Conservation (phyloP, 1,284 basidiomycete species). For the Microbotryum scabiosae region DNA sequence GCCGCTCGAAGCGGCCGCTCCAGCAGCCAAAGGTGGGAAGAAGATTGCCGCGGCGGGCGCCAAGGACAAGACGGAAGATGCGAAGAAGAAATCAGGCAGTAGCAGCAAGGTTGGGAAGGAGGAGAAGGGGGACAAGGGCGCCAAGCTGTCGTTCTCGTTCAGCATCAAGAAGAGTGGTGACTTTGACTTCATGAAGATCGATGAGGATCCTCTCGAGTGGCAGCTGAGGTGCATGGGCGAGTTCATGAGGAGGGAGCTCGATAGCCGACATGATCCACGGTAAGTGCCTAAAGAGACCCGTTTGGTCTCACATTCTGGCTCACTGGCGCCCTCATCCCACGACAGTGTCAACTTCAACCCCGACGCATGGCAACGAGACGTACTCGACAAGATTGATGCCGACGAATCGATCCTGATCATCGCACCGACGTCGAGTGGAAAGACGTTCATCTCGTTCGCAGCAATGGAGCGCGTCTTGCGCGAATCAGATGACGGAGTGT, state of each 20-base stretch:
- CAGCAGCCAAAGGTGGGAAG: slow-evolving; percentile 7
- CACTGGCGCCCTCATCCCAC: neutral
- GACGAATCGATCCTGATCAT: slow-evolving; percentile 56
- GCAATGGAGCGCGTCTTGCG: slow-evolving; percentile 61
- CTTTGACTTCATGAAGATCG: slow-evolving; percentile 51
- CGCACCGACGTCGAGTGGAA: slow-evolving; percentile 48
- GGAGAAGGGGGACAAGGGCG: slow-evolving; percentile 39
- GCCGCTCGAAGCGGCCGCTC: slow-evolving; percentile 1
- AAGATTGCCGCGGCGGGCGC: neutral
- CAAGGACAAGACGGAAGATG: slow-evolving; percentile 1
- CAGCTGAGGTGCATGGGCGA: slow-evolving; percentile 60
- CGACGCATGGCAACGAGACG: slow-evolving; percentile 60
- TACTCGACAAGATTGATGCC: slow-evolving; percentile 55
- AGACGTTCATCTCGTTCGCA: slow-evolving; percentile 66
- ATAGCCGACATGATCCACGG: slow-evolving; percentile 50
- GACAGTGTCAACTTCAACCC: slow-evolving; percentile 51
- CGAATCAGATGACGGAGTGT: slow-evolving; percentile 53
- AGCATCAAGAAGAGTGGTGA: slow-evolving; percentile 44
- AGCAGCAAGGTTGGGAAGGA: slow-evolving; percentile 19
- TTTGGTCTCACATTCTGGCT: neutral
- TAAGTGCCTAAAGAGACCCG: neutral
- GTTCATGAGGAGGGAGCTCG: slow-evolving; percentile 63
- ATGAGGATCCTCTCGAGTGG: slow-evolving; percentile 53
- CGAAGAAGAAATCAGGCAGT: slow-evolving; percentile 11
- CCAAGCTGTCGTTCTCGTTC: slow-evolving; percentile 49